phyloP scores from a whole-genome alignment of 2,329 filamentous ascomycete genomes.

The Arachnomyces sp. region DNA sequence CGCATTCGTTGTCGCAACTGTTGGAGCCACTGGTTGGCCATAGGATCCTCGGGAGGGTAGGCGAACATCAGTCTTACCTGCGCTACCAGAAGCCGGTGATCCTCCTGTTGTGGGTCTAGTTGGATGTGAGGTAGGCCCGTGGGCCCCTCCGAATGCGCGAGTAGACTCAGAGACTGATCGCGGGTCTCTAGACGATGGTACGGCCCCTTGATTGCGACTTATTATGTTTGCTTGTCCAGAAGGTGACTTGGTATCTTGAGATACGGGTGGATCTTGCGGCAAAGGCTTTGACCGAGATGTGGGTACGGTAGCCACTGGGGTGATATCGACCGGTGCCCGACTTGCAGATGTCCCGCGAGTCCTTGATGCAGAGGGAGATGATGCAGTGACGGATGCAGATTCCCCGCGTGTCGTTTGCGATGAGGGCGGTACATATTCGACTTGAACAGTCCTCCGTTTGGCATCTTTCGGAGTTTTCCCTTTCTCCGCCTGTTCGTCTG shows the following conservation, averaged over 20 bases:
- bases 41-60: constrained; percentile 75
- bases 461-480: constrained; percentile 66
- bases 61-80: constrained; percentile 40
- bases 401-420: constrained; percentile 75
- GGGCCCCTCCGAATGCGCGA: constrained; percentile 42
- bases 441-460: constrained; percentile 90
- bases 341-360: constrained; percentile 40
- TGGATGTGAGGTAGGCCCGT: constrained; percentile 35
- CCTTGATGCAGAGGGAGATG: constrained; percentile 21
- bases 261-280: constrained; percentile 49
- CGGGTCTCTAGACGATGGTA: constrained; percentile 44
- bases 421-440: constrained; percentile 91
- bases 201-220: constrained; percentile 18
- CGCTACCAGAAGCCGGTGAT: constrained; percentile 61
- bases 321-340: constrained; percentile 21
- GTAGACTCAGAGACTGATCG: constrained; percentile 53
- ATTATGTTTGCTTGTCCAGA: constrained; percentile 13
- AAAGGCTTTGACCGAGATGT: constrained; percentile 44
- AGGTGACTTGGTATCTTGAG: constrained; percentile 30
- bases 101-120: constrained; percentile 72
- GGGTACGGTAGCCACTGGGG: constrained; percentile 31
- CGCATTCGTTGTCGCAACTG: constrained; percentile 79
- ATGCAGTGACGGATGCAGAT: constrained; percentile 25
- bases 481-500: constrained; percentile 52
- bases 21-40: constrained; percentile 77